Evolutionary conservation across 306 rosid species (phyloP).

Genomic region (Castanea crenata): DNA sequence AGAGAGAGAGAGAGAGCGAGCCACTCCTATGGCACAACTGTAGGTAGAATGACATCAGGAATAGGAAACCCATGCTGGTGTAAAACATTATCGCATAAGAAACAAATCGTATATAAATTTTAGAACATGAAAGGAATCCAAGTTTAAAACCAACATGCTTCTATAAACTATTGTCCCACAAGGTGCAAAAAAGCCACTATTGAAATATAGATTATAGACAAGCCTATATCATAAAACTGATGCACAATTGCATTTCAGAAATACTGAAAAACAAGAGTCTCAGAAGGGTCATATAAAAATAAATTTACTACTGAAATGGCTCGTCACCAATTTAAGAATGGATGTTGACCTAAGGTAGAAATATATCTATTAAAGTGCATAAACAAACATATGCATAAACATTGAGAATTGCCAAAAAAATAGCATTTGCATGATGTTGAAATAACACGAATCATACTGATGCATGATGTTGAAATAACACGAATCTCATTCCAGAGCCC

Average conservation of each 20-base stretch:
- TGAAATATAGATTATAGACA: not conserved
- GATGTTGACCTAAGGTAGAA: not conserved
- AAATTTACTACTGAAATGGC: not conserved
- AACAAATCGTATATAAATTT: not conserved
- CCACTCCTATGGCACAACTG: not conserved
- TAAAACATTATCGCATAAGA: not conserved
- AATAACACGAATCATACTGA: not conserved
- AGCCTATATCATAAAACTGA: not conserved
- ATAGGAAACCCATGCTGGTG: not conserved
- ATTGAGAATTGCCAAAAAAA: too few relatives aligned
- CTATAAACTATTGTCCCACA: not conserved
- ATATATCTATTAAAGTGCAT: not conserved
- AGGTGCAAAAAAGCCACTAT: not conserved
- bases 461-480: too few relatives aligned
- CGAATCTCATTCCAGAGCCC: not conserved
- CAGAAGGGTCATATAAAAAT: not conserved
- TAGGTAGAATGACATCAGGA: not conserved
- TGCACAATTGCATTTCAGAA: not conserved
- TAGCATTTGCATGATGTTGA: too few relatives aligned
- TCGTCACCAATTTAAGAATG: not conserved
- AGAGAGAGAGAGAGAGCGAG: not conserved
- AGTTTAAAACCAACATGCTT: not conserved
- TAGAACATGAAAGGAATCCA: not conserved
- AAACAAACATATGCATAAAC: not conserved
- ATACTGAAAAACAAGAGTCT: not conserved